Conservation (phyloP, 2,329 filamentous ascomycete species). For the Aureobasidium pullulans region DNA sequence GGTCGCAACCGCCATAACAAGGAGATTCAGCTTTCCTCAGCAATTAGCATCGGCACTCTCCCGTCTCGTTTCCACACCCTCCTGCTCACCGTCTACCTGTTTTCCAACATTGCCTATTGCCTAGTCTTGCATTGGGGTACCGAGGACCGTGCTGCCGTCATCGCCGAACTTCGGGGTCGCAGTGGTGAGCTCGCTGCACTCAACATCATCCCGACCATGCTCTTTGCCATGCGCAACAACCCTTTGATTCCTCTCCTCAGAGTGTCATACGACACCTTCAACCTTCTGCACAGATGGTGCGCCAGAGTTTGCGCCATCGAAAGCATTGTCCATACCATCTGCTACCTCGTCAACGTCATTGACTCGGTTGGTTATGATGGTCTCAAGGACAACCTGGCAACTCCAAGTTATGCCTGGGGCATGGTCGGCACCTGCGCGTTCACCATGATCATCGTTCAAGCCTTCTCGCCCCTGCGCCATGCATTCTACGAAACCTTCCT, state of each 20-base stretch:
- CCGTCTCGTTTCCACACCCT: slow-evolving; percentile 71
- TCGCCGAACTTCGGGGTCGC: slow-evolving; percentile 78
- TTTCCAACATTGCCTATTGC: slow-evolving; percentile 71
- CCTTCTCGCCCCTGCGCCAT: slow-evolving; percentile 75
- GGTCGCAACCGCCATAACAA: slow-evolving; percentile 69
- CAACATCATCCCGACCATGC: slow-evolving; percentile 86
- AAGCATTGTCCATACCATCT: slow-evolving; percentile 60
- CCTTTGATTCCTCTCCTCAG: slow-evolving; percentile 73
- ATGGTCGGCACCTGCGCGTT: slow-evolving; percentile 55
- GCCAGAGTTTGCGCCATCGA: slow-evolving; percentile 67
- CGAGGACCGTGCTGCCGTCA: slow-evolving; percentile 45
- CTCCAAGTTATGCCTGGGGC: slow-evolving; percentile 59
- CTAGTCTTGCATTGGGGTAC: slow-evolving; percentile 55
- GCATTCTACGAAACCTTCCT: slow-evolving; percentile 98
- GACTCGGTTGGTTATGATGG: slow-evolving; percentile 51
- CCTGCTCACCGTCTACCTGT: slow-evolving; percentile 60
- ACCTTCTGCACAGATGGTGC: slow-evolving; percentile 78
- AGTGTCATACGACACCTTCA: slow-evolving; percentile 95
- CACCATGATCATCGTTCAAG: slow-evolving; percentile 58
- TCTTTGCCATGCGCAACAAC: slow-evolving; percentile 90
- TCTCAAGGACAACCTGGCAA: slow-evolving; percentile 47
- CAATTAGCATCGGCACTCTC: slow-evolving; percentile 66
- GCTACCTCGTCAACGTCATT: slow-evolving; percentile 62
- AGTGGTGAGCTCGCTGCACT: slow-evolving; percentile 76
- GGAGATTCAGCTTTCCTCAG: slow-evolving; percentile 60